These are phyloP conservation scores for Pichia californica DNA, from an alignment of 805 yeast genomes.

Conservation along the genomic window DNA sequence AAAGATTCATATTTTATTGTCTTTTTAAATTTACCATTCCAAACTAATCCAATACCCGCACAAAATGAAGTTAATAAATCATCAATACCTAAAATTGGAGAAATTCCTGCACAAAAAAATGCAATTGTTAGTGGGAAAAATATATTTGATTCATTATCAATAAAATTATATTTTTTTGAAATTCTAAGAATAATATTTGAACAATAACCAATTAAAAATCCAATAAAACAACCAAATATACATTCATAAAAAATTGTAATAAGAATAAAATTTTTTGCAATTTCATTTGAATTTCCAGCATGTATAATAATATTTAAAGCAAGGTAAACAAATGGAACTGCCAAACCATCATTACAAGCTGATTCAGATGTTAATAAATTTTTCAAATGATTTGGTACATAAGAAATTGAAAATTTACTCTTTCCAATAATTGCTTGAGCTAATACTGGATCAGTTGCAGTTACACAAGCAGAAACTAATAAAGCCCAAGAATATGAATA, in stretches of 20 bases:
- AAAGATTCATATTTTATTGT: conserved; percentile 52
- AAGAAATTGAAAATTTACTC: conserved; percentile 53
- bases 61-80: conserved; percentile 65
- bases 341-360: conserved; percentile 69
- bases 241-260: conserved; percentile 57
- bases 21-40: conserved; percentile 54
- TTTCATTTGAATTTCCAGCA: conserved; percentile 38
- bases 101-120: conserved; percentile 49
- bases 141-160: conserved; percentile 54
- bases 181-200: conserved; percentile 42
- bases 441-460: conserved; percentile 71
- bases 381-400: conserved; percentile 53
- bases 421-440: conserved; percentile 66
- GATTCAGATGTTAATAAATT: conserved; percentile 62
- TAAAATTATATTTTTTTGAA: conserved; percentile 42
- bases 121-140: conserved; percentile 46
- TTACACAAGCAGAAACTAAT: conserved; percentile 60
- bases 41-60: conserved; percentile 63
- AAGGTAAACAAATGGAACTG: conserved; percentile 58
- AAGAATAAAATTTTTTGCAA: conserved; percentile 55
- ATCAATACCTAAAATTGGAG: conserved; percentile 64
- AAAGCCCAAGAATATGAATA: conserved; percentile 48
- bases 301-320: conserved; percentile 50
- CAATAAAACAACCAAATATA: conserved; percentile 45
- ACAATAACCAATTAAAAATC: conserved; percentile 44